phyloP scores from a whole-genome alignment of 106 monocot genomes.

The Apostasia shenzhenica region DNA sequence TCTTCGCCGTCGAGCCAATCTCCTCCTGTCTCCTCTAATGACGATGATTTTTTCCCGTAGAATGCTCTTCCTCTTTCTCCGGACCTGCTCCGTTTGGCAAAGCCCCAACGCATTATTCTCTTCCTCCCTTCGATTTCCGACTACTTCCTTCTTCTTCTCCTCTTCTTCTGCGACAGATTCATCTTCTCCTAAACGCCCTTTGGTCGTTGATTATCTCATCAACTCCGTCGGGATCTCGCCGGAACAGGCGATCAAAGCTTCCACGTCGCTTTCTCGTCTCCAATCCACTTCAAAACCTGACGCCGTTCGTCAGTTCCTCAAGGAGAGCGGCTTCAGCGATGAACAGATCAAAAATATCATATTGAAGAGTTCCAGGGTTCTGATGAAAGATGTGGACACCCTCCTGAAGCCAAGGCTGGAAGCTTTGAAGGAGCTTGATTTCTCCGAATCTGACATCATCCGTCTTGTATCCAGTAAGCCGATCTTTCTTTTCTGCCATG shows the following conservation, averaged over 20 bases:
- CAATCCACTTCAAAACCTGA: slow-evolving; percentile 10
- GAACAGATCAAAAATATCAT: slow-evolving; percentile 10
- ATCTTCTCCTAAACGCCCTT: neutral
- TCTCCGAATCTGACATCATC: slow-evolving; percentile 8
- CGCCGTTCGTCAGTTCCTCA: slow-evolving; percentile 19
- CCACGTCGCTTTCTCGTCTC: slow-evolving; percentile 6
- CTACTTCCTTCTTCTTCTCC: neutral
- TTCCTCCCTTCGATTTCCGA: neutral
- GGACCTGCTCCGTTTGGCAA: neutral
- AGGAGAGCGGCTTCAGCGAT: slow-evolving; percentile 2
- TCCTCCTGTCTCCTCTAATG: neutral
- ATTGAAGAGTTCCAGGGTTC: slow-evolving; percentile 1
- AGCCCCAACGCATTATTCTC: neutral
- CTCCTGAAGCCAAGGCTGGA: slow-evolving; percentile 2
- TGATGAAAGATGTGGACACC: neutral
- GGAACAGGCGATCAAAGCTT: slow-evolving; percentile 2
- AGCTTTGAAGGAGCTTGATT: slow-evolving; percentile 9
- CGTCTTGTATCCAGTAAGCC: slow-evolving; percentile 4
- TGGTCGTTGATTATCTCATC: slow-evolving; percentile 14
- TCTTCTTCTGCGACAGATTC: neutral
- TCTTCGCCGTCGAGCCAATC: neutral
- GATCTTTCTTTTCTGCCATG: neutral
- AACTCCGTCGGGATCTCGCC: slow-evolving; percentile 4
- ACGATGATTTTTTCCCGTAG: neutral
- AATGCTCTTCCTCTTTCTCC: neutral